Base-by-base conservation (phyloP, 805 yeast species). In the Diddensiella transvaalensis region DNA sequence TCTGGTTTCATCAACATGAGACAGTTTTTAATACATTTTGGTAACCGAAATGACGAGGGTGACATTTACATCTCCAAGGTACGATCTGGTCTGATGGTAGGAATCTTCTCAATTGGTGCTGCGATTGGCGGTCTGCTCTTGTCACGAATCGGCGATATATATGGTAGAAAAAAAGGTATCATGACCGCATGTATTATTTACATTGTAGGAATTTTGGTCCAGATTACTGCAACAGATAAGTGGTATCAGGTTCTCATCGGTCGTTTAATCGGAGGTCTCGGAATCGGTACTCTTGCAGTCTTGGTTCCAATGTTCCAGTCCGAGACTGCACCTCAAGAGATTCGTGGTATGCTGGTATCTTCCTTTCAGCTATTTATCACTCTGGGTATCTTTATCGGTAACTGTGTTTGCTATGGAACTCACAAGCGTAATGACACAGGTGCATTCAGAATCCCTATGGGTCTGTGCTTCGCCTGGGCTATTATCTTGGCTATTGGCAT, bases 271-370 rank as follows among this genome's bases (percentile, higher is more conserved):
- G 81, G 87, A 23, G 95, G 96, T 50, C 57, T 84, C 8, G 86
- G 87, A 50, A 87, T 87, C 51, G 96, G 96, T 57, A 79, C 80
- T 52, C 74, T 85, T 35, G 80, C 90, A 33, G 87, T 89, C 39
- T 73, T 83, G 49, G 85, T 84, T 29, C 90, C 95, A 44, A 68
- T 87, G 63, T 85, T 85, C 63, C 83, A 83, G 71, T 84, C 90
- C 26, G 87, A 85, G 65, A 82, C 86, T 33, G 78, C 88, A 15
- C 93, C 93, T 22, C 80, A 77, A 58, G 81, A 85, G 75, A 78
- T 85, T 44, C 75, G 95, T 69, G 95, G 95, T 57, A 79, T 88
- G 17, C 73, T 84, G 52, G 88, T 85, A 41, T 79, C 85, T 47
- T 76, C 85, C 15, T 86, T 84, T 65, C 95, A 86, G 65, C 76